phyloP scores from a whole-genome alignment of 169 alveolate species.

The Plasmodium vinckei region DNA sequence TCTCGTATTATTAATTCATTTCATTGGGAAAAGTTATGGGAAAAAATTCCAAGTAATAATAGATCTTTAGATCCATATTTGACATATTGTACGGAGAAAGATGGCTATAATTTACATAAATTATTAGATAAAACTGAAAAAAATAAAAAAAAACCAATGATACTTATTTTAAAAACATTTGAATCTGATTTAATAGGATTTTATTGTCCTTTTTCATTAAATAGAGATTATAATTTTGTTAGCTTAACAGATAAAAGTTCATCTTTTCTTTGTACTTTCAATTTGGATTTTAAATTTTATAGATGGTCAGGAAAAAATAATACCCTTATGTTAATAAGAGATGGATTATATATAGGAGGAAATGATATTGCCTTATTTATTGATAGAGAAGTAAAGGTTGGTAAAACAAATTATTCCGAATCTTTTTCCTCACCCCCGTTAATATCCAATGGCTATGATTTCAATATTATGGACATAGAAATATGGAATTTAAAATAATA shows the following conservation, averaged over 20 bases:
- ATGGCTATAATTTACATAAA: conserved; percentile 54
- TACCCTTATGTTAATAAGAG: conserved; percentile 46
- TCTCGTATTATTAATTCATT: conserved; percentile 78
- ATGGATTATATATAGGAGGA: conserved; percentile 71
- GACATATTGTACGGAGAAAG: conserved; percentile 28
- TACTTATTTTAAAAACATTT: conserved; percentile 48
- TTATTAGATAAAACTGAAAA: conserved; percentile 54
- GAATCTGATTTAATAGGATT: conserved; percentile 63
- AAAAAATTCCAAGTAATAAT: conserved; percentile 71
- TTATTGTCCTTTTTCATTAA: conserved; percentile 70
- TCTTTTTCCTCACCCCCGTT: conserved; percentile 62
- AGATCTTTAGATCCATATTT: conserved; percentile 50
- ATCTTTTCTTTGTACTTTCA: conserved; percentile 59
- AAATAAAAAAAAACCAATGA: conserved; percentile 74
- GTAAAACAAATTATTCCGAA: conserved; percentile 55
- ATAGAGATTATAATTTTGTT: conserved; percentile 62
- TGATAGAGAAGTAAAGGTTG: conserved; percentile 50
- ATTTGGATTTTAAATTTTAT: conserved; percentile 50
- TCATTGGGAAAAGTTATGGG: conserved; percentile 85
- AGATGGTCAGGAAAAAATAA: conserved; percentile 72
- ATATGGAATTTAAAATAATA: conserved; percentile 44
- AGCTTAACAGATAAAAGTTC: conserved; percentile 51
- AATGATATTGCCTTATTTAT: conserved; percentile 59
- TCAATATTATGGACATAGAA: conserved; percentile 66
- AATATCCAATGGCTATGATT: conserved; percentile 36